Conservation (phyloP, 2,329 filamentous ascomycete species). For the Exophiala dermatitidis region DNA sequence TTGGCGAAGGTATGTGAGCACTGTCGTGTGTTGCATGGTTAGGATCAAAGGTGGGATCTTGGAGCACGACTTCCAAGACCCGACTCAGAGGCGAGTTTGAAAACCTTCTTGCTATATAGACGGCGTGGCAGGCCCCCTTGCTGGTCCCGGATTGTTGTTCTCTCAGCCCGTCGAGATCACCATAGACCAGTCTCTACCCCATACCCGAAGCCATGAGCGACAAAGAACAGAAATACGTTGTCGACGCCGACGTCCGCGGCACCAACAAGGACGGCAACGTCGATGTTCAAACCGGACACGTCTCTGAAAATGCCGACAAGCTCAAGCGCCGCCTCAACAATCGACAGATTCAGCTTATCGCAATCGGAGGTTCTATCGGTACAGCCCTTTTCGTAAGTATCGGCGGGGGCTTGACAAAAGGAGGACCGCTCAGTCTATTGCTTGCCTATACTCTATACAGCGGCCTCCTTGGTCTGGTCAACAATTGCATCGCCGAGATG, state of each 20-base stretch:
- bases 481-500: conserved; percentile 42
- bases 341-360: conserved; percentile 51
- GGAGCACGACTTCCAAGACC: neutral
- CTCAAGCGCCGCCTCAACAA: conserved; percentile 48
- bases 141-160: neutral
- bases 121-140: neutral
- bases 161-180: neutral
- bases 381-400: conserved; percentile 37
- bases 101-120: conserved; percentile 1
- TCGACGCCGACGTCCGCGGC: conserved; percentile 2
- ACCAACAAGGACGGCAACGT: neutral
- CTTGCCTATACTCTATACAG: conserved; percentile 32
- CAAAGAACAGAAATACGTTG: conserved; percentile 6
- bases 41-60: neutral
- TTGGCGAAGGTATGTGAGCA: neutral
- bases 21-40: neutral
- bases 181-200: neutral
- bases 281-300: conserved; percentile 5
- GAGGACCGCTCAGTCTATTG: conserved; percentile 35
- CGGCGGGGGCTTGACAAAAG: conserved; percentile 33
- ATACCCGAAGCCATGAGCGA: conserved; percentile 7
- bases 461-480: conserved; percentile 33
- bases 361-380: conserved; percentile 38
- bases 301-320: conserved; percentile 31
- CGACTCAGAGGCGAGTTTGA: neutral